Conservation (phyloP, 768 basidiomycete species). For the Rhizopogon roseolus region DNA sequence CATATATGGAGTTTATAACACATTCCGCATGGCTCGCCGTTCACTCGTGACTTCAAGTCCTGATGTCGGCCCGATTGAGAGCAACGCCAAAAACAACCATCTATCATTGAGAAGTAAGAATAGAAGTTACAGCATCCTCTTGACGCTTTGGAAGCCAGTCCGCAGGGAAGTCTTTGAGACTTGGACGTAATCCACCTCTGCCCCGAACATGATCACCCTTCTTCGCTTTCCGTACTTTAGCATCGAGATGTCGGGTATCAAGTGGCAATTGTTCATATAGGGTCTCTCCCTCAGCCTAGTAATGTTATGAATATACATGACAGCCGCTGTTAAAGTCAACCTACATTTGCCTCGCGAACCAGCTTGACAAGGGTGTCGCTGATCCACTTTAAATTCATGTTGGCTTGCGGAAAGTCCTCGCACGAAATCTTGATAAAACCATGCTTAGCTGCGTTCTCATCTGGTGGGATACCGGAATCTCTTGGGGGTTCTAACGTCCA, state of each 20-base stretch:
- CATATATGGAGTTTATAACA: background rate
- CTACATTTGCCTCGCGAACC: conserved; percentile 79
- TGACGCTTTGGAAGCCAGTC: conserved; percentile 65
- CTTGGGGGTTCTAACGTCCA: conserved; percentile 76
- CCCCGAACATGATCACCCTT: conserved; percentile 64
- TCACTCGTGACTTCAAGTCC: background rate
- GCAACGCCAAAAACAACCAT: conserved; percentile 3
- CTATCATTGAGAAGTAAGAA: background rate
- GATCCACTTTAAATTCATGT: conserved; percentile 94
- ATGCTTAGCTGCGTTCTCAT: conserved; percentile 44
- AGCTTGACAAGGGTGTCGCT: conserved; percentile 80
- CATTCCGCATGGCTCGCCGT: conserved; percentile 1
- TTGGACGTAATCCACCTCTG: conserved; percentile 50
- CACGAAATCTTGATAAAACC: conserved; percentile 91
- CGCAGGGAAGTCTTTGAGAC: conserved; percentile 75
- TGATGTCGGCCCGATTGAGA: background rate
- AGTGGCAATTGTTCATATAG: conserved; percentile 63
- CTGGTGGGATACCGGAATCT: conserved; percentile 53
- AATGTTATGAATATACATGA: conserved; percentile 7
- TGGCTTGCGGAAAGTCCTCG: conserved; percentile 76
- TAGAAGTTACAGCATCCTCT: background rate
- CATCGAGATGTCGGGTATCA: conserved; percentile 77
- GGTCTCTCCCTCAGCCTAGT: conserved; percentile 30
- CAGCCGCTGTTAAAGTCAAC: conserved; percentile 25
- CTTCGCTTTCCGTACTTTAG: conserved; percentile 67